Conservation (phyloP, 164 flowering plant genomes). For the Kalanchoe fedtschenkoi region DNA sequence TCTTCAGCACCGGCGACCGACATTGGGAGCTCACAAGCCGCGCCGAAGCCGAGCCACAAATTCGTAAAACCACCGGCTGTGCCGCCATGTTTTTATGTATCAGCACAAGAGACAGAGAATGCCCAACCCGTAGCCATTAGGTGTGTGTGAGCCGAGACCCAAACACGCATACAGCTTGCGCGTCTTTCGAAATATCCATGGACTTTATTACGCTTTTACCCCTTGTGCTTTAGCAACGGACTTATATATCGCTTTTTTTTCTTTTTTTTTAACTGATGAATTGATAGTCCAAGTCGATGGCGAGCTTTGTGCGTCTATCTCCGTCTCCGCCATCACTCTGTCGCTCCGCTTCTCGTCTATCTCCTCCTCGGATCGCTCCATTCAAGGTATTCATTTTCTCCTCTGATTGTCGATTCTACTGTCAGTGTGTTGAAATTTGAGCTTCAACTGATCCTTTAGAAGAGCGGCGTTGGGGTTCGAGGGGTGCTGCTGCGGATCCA, state of each 20-base stretch:
- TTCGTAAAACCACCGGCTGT: neutral
- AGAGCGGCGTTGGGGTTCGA: constrained; percentile 13
- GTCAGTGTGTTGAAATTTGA: no score
- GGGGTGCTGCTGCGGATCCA: constrained; percentile 24
- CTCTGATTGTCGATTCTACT: constrained; percentile 1
- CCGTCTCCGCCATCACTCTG: constrained; percentile 12
- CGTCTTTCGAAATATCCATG: no score
- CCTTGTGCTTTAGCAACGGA: no score
- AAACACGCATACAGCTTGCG: no score
- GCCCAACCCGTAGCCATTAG: no score
- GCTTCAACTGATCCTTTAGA: neutral
- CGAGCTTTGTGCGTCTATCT: constrained; percentile 20
- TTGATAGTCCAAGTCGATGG: constrained; percentile 15
- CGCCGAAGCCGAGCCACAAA: neutral
- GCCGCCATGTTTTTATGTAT: no score
- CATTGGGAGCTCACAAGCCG: neutral
- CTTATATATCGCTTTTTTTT: no score
- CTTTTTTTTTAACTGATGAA: neutral
- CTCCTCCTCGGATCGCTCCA: constrained; percentile 4
- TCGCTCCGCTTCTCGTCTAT: constrained; percentile 6
- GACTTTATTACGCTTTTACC: no score
- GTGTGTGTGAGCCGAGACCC: no score
- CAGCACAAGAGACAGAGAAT: no score
- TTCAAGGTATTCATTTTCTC: constrained; percentile 17
- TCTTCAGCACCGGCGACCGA: neutral